A percentile compares a stretch with the other conserved stretches of the same genome.
Conservation (phyloP, 805 yeast genomes). For the Lipomyces lipofer region DNA sequence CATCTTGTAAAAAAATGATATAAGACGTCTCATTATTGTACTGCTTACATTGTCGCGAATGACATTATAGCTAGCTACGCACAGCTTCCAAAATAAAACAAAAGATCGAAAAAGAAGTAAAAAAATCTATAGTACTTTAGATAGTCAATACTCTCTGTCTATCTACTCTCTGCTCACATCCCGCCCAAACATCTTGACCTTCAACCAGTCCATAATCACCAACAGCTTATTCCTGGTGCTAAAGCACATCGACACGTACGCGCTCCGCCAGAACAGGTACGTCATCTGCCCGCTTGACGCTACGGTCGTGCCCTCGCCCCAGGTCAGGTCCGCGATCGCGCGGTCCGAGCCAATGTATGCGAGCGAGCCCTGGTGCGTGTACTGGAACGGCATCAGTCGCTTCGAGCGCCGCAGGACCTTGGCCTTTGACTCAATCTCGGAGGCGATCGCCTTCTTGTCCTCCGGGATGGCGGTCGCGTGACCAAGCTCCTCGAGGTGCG, state of each 20-base stretch:
- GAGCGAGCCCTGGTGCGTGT: conserved; percentile 87
- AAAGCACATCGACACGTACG: conserved; percentile 89
- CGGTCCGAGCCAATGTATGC: conserved; percentile 90
- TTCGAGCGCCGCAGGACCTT: conserved; percentile 42
- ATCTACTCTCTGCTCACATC: conserved; percentile 81
- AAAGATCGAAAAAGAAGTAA: neutral
- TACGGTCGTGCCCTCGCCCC: conserved; percentile 66
- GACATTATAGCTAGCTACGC: too few relatives aligned
- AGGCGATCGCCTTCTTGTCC: conserved; percentile 44
- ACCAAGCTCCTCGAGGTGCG: conserved; percentile 42
- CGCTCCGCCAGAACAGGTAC: conserved; percentile 91
- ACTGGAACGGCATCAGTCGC: conserved; percentile 59
- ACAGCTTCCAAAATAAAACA: too few relatives aligned
- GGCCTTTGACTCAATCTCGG: conserved; percentile 50
- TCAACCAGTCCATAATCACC: conserved; percentile 86
- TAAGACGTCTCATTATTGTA: too few relatives aligned
- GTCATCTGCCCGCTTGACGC: conserved; percentile 84
- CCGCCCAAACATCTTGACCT: conserved; percentile 86
- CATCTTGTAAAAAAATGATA: too few relatives aligned
- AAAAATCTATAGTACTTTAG: neutral
- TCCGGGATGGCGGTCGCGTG: conserved; percentile 35
- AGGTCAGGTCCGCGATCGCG: conserved; percentile 87
- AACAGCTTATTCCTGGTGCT: conserved; percentile 84
- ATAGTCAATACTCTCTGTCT: neutral
- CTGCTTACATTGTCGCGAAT: too few relatives aligned